Evolutionary conservation across 345 rosid species (phyloP), one percentile per base, ranked within the genome.

Genomic region (Streptanthus diversifolius): DNA sequence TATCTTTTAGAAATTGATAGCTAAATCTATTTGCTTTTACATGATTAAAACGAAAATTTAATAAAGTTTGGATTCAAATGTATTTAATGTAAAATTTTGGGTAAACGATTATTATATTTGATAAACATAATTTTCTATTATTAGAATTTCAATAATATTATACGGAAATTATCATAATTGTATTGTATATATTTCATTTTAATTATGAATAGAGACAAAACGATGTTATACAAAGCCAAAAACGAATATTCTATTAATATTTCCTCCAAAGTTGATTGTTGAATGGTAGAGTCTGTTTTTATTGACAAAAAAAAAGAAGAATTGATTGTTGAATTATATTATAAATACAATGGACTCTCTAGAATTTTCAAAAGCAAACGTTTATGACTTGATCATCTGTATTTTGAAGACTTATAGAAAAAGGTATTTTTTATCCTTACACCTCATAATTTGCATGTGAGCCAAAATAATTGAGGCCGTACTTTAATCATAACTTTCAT

Each of bases 381-480:
- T 69, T 63, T 44, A 54, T 69, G 52, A 62, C 19, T 68, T 61
- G 70, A 75, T 75, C 59, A 69, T 53, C 53, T 69, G 24, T 53
- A 45, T 75, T 51, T 52, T 41, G 64, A 62, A 68, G 57, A 75
- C 49, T 59, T 40, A 17, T 8, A 35, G 17, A 33, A 64, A 52
- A 55, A 24, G 57, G 57, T 10, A 52, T 61, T 75, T 68, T 68
- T 61, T 62, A 75, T 75, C 70, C 64, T 53, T 75, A 63, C 74
- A 75, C 74, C 74, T 76, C 64, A 69, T 62, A 54, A 69, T 76
- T 62, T 76, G 75, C 79, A 76, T 76, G 79, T 76, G 79, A 62
- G 70, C 70, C 75, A 14, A 76, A 76, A 76, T 76, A 76, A 76
- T 76, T 76, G 79, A 76, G 75, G 75, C 27, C 79, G 70, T 69